Evolutionary conservation across 768 basidiomycete genomes (phyloP).

Genomic region (Lyophyllum decastes): DNA sequence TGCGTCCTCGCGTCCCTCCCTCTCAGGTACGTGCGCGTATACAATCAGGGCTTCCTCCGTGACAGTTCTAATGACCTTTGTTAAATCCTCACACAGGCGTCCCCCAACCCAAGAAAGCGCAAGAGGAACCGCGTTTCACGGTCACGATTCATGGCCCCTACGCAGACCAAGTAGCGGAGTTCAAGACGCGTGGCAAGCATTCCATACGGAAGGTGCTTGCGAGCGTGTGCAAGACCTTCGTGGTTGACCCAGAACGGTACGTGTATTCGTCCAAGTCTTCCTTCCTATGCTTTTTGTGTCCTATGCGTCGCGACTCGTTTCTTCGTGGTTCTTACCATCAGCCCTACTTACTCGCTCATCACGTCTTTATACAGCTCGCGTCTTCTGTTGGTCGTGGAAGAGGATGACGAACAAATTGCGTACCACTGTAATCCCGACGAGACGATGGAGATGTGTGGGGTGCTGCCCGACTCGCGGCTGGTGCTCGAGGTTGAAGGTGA

Average conservation of each 20-base stretch:
- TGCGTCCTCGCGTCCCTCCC: background rate
- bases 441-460: conserved; percentile 12
- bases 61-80: background rate
- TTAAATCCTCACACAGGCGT: background rate
- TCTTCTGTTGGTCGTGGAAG: conserved; percentile 9
- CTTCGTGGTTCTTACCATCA: background rate
- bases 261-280: conserved; percentile 6
- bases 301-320: background rate
- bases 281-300: background rate
- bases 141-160: conserved; percentile 27
- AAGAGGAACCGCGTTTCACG: conserved; percentile 27
- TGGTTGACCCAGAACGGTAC: conserved; percentile 29
- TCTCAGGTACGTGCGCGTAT: background rate
- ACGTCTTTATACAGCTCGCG: conserved; percentile 4
- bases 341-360: background rate
- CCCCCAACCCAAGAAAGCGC: background rate
- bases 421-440: conserved; percentile 13
- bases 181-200: conserved; percentile 46
- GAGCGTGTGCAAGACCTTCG: conserved; percentile 42
- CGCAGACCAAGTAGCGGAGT: conserved; percentile 25
- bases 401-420: background rate
- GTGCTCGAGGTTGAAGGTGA: conserved; percentile 6
- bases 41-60: background rate
- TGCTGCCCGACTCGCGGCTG: background rate
- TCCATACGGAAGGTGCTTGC: conserved; percentile 39